Conservation (phyloP, 1,284 basidiomycete species). For the Cryptococcus neoformans region DNA sequence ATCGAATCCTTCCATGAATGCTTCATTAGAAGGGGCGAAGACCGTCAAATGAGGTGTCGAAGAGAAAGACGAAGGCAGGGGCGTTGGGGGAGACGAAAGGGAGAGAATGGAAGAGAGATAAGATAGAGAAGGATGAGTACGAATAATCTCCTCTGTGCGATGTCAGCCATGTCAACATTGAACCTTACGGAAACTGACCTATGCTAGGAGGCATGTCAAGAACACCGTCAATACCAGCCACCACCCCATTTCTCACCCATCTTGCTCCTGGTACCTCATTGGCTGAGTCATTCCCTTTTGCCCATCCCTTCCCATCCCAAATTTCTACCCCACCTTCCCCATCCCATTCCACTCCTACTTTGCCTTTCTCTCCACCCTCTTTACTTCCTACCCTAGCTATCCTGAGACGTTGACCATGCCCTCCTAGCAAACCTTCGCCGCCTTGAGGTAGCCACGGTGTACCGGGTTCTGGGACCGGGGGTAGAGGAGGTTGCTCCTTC, state of each 20-base stretch:
- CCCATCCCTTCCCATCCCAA: constrained; percentile 45
- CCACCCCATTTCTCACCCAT: constrained; percentile 68
- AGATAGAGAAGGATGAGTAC: constrained; percentile 59
- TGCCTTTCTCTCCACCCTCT: constrained; percentile 52
- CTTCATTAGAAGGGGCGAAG: constrained; percentile 81
- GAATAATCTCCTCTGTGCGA: constrained; percentile 58
- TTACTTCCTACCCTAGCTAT: constrained; percentile 51
- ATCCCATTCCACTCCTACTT: constrained; percentile 68
- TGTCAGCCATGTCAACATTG: not conserved
- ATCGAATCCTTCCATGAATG: constrained; percentile 64
- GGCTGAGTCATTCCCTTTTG: not conserved
- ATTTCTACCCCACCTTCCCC: constrained; percentile 61
- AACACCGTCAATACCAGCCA: constrained; percentile 73
- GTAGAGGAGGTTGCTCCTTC: constrained; percentile 55
- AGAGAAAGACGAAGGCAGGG: constrained; percentile 55
- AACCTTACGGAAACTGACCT: constrained; percentile 52
- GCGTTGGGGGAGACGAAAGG: constrained; percentile 62
- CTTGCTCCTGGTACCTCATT: constrained; percentile 46
- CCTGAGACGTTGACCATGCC: constrained; percentile 77
- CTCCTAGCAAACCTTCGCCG: constrained; percentile 67
- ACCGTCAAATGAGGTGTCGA: constrained; percentile 70
- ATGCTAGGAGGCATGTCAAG: constrained; percentile 73
- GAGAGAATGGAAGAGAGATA: constrained; percentile 59
- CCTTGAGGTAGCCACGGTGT: constrained; percentile 83
- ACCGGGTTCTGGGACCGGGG: constrained; percentile 63